Conservation (phyloP, 768 basidiomycete genomes). For the Amanita rubescens region DNA sequence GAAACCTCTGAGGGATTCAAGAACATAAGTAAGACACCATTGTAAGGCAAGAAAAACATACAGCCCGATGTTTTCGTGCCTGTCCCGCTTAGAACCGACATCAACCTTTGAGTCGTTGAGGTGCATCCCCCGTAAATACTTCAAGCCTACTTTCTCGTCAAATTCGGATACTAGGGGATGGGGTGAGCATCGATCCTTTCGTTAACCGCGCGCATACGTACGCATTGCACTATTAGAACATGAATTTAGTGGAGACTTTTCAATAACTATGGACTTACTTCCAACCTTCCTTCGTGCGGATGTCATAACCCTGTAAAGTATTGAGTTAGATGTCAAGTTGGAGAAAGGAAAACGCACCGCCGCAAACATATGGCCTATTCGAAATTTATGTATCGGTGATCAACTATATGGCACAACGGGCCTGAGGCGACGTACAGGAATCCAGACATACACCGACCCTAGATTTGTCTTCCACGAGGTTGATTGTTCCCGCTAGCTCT, state of each 20-base stretch:
- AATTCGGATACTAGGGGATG: conserved; percentile 49
- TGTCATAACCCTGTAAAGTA: conserved; percentile 62
- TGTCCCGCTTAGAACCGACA: conserved; percentile 59
- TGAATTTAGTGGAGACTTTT: neutral
- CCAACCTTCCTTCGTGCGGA: conserved; percentile 67
- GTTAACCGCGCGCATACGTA: conserved; percentile 7
- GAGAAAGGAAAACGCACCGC: conserved; percentile 29
- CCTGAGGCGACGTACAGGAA: conserved; percentile 55
- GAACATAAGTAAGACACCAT: neutral
- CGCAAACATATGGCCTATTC: too few species aligned
- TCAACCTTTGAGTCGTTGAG: conserved; percentile 75
- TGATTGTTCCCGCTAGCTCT: conserved; percentile 64
- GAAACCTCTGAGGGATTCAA: conserved; percentile 42
- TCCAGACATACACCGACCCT: conserved; percentile 81
- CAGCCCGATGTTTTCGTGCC: conserved; percentile 84
- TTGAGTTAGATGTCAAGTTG: neutral
- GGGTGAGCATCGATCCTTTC: neutral
- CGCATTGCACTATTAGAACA: conserved; percentile 17
- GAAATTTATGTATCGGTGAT: neutral
- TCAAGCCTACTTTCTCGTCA: conserved; percentile 58
- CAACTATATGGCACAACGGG: neutral
- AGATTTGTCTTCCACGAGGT: conserved; percentile 60
- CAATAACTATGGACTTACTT: conserved; percentile 38
- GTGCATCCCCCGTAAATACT: conserved; percentile 78
- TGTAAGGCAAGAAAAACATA: conserved; percentile 26